Conservation (phyloP, 441 rosid species). For the Pelargonium australe region DNA sequence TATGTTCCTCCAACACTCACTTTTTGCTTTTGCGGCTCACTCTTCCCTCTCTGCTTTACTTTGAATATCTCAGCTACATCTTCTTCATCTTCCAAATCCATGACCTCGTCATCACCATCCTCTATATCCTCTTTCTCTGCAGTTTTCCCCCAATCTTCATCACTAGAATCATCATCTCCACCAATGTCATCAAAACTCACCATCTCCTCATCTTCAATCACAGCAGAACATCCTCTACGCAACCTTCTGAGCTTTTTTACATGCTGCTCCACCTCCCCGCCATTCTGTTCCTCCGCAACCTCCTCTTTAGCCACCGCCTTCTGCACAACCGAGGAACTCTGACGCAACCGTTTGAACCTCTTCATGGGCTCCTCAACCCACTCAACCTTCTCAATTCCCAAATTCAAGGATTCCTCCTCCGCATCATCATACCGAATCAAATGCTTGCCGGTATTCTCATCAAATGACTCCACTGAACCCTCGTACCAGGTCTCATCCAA, state of each 20-base stretch:
- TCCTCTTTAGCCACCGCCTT: conserved; percentile 43
- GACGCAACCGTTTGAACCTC: conserved; percentile 59
- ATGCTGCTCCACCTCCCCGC: not conserved
- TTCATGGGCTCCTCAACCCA: conserved; percentile 47
- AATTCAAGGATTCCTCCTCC: conserved; percentile 85
- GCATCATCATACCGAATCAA: conserved; percentile 65
- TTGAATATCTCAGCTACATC: conserved; percentile 35
- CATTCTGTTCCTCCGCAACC: conserved; percentile 26
- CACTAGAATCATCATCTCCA: conserved; percentile 56
- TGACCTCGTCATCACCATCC: conserved; percentile 39
- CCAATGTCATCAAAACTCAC: conserved; percentile 14
- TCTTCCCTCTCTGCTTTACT: conserved; percentile 24
- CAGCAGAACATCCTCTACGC: not conserved
- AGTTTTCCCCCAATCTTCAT: conserved; percentile 74
- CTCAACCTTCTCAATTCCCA: conserved; percentile 78
- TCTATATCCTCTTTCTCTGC: conserved; percentile 48
- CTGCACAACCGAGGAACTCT: conserved; percentile 43
- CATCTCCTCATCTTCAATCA: not conserved
- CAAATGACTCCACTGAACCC: conserved; percentile 45
- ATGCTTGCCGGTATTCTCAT: conserved; percentile 56
- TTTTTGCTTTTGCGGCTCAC: conserved; percentile 48
- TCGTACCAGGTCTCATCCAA: conserved; percentile 86
- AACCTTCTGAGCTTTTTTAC: conserved; percentile 2
- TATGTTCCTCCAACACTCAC: conserved; percentile 27
- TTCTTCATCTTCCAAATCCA: conserved; percentile 54